Percentiles rank a stretch among this genome's conserved stretches.
Evolutionary conservation across 257 asterid species (phyloP).

Genomic region (Solanum peruvianum): DNA sequence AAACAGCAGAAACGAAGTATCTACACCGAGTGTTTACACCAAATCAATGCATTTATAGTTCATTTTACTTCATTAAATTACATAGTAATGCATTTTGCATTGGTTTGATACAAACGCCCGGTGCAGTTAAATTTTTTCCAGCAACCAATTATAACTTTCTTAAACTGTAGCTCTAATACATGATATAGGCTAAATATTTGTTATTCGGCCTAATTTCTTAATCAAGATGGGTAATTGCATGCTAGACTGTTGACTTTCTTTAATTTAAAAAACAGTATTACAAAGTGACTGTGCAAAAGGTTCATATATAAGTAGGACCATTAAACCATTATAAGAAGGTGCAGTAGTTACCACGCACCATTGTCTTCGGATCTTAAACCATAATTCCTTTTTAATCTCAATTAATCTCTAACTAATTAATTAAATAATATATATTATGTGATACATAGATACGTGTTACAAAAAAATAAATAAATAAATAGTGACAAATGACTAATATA

Average conservation of each 20-base stretch:
- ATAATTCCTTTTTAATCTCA: neutral
- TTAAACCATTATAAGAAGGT: neutral
- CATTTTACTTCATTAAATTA: too few relatives aligned
- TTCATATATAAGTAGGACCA: neutral
- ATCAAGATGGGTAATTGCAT: neutral
- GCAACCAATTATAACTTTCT: too few relatives aligned
- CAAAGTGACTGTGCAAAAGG: neutral
- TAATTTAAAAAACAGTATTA: neutral
- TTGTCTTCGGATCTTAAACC: neutral
- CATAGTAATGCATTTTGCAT: too few relatives aligned
- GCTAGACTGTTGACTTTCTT: neutral
- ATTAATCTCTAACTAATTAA: neutral
- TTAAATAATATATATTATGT: neutral
- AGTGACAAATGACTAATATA: neutral
- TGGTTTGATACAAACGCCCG: too few relatives aligned
- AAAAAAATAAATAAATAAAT: neutral
- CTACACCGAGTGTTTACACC: too few relatives aligned
- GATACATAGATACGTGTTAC: neutral
- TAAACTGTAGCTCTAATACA: accelerated
- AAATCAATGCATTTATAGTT: too few relatives aligned
- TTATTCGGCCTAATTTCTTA: too few relatives aligned
- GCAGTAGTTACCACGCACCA: neutral
- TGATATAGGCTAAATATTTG: too few relatives aligned
- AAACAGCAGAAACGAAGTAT: too few relatives aligned
- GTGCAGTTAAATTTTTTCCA: accelerated